Percentiles rank a stretch among this genome's conserved stretches.
These are phyloP conservation scores for Colletotrichum sp. DNA, from an alignment of 2,329 filamentous ascomycete species.

Conservation along the genomic window DNA sequence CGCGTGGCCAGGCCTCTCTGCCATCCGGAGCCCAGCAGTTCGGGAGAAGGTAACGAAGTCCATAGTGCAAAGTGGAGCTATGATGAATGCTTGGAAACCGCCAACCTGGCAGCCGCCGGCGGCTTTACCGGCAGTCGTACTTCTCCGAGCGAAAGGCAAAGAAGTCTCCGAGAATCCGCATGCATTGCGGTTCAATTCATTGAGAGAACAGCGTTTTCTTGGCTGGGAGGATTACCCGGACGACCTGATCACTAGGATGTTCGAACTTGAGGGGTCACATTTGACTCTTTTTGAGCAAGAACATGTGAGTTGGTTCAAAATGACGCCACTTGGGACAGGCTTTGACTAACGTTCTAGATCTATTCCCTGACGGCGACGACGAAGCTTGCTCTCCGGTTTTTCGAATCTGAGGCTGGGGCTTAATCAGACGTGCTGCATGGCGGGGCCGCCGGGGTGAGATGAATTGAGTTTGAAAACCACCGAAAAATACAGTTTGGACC, in stretches of 20 bases:
- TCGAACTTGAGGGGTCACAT: background rate
- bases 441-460: background rate
- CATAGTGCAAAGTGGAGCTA: background rate
- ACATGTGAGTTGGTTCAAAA: background rate
- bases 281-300: background rate
- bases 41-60: background rate
- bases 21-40: background rate
- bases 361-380: background rate
- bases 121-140: background rate
- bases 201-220: background rate
- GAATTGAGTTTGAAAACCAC: background rate
- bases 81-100: background rate
- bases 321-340: background rate
- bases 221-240: background rate
- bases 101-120: background rate
- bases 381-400: background rate
- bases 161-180: background rate
- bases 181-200: background rate
- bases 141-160: background rate
- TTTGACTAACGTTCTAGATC: background rate
- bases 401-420: background rate
- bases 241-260: background rate
- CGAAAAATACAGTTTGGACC: background rate
- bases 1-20: background rate
- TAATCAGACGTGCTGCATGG: background rate